These are phyloP conservation scores for Cryptococcus jaspeensis DNA, from an alignment of 1,284 basidiomycete species.

Conservation along the genomic window DNA sequence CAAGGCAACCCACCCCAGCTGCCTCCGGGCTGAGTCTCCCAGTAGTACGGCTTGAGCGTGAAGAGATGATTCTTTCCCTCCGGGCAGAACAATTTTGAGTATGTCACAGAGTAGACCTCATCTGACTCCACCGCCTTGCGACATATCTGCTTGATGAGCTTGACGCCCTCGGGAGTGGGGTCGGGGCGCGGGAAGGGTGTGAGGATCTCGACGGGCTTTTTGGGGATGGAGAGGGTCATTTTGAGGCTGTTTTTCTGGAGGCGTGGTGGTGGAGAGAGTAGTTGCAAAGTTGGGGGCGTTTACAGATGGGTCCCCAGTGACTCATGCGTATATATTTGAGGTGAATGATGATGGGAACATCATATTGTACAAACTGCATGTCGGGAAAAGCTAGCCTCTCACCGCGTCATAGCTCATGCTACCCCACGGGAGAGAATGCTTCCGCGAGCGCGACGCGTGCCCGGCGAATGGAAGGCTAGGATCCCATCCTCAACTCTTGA, in stretches of 20 bases:
- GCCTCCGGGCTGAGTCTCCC: slow-evolving; percentile 24
- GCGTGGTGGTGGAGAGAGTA: too few species aligned
- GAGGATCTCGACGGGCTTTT: slow-evolving; percentile 12
- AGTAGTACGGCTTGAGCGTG: slow-evolving; percentile 37
- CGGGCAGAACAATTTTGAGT: slow-evolving; percentile 20
- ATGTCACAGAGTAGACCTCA: slow-evolving; percentile 30
- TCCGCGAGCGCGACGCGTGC: too few species aligned
- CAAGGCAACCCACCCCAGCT: slow-evolving; percentile 26
- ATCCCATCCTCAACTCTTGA: too few species aligned
- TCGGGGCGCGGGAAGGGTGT: slow-evolving; percentile 4
- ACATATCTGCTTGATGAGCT: slow-evolving; percentile 12
- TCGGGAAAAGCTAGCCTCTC: too few species aligned
- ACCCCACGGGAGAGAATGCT: too few species aligned
- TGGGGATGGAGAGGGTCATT: slow-evolving; percentile 5
- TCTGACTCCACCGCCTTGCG: slow-evolving; percentile 5
- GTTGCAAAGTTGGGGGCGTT: too few species aligned
- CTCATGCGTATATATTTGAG: too few species aligned
- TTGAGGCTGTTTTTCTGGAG: slow-evolving; percentile 53
- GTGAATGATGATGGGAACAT: too few species aligned
- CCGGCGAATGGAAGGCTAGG: too few species aligned
- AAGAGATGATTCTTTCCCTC: slow-evolving; percentile 34
- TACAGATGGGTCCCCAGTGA: too few species aligned
- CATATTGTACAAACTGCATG: too few species aligned
- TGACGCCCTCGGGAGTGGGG: slow-evolving; percentile 3
- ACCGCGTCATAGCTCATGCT: too few species aligned